Conservation (phyloP, 2,329 filamentous ascomycete species). For the Aureobasidium subglaciale region DNA sequence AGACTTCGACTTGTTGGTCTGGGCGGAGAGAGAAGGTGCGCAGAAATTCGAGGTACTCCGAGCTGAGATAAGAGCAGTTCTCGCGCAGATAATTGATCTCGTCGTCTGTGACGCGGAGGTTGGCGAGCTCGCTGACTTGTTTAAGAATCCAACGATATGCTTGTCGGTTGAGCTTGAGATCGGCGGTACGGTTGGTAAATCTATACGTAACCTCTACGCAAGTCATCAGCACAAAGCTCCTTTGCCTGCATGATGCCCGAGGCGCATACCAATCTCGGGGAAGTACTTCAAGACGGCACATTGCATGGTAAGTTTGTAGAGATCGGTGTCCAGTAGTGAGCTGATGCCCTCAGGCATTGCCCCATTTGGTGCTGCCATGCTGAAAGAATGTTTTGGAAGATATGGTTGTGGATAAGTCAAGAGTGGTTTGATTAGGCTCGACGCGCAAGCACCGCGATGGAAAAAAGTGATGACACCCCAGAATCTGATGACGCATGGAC, state of each 20-base stretch:
- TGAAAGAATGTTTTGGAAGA: neutral
- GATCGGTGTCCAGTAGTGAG: constrained; percentile 50
- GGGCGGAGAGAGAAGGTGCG: constrained; percentile 75
- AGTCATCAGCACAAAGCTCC: constrained; percentile 12
- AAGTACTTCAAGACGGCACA: constrained; percentile 92
- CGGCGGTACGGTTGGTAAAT: constrained; percentile 90
- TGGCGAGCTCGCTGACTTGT: constrained; percentile 77
- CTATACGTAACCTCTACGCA: constrained; percentile 68
- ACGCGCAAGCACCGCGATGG: constrained; percentile 5
- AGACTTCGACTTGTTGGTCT: constrained; percentile 66
- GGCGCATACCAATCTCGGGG: constrained; percentile 48
- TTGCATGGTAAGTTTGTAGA: constrained; percentile 99
- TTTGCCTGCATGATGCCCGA: neutral
- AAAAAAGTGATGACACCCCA: constrained; percentile 3
- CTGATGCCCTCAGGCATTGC: constrained; percentile 32
- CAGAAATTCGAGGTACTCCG: constrained; percentile 74
- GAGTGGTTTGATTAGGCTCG: neutral
- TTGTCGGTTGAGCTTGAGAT: constrained; percentile 79
- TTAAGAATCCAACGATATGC: constrained; percentile 80
- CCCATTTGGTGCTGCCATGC: constrained; percentile 12
- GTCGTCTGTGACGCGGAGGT: constrained; percentile 69
- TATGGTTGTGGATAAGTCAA: neutral
- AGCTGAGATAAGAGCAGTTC: constrained; percentile 72
- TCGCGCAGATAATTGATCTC: constrained; percentile 73
- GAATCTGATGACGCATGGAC: neutral